Base-by-base conservation (phyloP, 176 grass and related monocot genomes). In the Typha latifolia region DNA sequence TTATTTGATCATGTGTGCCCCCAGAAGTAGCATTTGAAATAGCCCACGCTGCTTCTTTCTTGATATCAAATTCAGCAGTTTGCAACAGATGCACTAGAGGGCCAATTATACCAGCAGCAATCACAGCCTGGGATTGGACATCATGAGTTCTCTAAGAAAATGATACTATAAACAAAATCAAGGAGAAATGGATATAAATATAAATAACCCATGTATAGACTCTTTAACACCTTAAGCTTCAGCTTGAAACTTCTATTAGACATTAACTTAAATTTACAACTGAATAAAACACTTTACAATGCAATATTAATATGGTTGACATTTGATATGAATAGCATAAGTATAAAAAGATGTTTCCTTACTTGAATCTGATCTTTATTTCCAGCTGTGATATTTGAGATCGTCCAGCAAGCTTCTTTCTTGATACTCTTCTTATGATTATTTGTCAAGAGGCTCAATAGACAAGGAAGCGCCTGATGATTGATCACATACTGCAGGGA, bases 401-500 rank as follows among this genome's bases (percentile, higher is more conserved):
- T 90, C 2, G 91, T 96, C 91, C 87, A 96, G 79, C 91, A 96
- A 67, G 84, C 91, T 90, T 96, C 91, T 66, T 96, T 96, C 87
- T 96, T 96, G 64, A 96, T 96, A 78, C 88, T 91, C 81, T 96
- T 96, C 82, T 96, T 96, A 77, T 96, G 88, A 72, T 96, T 96
- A 24, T 72, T 78, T 12, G 77, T 81, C 70, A 96, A 56, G 29
- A 96, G 82, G 62, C 74, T 96, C 85, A 96, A 83, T 43, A 96
- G 85, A 52, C 88, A 96, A 51, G 84, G 80, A 51, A 96, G 92
- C 9, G 88, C 92, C 64, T 87, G 84, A 73, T 91, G 69, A 66
- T 96, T 82, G 67, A 96, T 96, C 31, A 96, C 82, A 88, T 79
- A 96, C 92, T 96, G 85, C 71, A 74, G 24, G 2, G 74, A 63